A percentile compares a stretch with the other conserved stretches of the same genome.
These are phyloP conservation scores for Mycena vitilis DNA, from an alignment of 768 basidiomycete species.

Conservation along the genomic window DNA sequence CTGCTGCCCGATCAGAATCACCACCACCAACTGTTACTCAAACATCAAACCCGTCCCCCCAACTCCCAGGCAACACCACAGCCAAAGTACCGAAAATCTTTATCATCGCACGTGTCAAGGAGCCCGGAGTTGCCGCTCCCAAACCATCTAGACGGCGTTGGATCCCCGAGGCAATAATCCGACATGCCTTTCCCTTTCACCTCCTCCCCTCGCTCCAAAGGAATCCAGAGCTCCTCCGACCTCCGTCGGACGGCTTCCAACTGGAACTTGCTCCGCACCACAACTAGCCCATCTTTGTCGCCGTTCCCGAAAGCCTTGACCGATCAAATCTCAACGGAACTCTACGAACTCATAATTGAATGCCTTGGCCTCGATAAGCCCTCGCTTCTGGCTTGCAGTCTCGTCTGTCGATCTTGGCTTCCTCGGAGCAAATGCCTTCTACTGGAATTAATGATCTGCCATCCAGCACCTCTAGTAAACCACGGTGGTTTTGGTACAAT, in stretches of 20 bases:
- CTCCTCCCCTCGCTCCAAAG: conserved; percentile 9
- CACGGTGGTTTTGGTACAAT: conserved; percentile 18
- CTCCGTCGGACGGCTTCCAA: conserved; percentile 1
- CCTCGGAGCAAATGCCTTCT: conserved; percentile 31
- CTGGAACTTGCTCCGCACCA: conserved; percentile 17
- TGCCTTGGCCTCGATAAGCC: conserved; percentile 13
- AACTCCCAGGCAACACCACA: too few relatives aligned
- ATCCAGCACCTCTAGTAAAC: conserved; percentile 8
- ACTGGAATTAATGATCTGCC: conserved; percentile 18
- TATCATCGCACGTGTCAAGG: too few relatives aligned
- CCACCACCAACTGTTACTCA: too few relatives aligned
- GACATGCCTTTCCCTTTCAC: conserved; percentile 22
- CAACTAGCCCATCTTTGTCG: neutral
- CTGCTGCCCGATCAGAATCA: too few relatives aligned
- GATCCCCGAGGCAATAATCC: neutral
- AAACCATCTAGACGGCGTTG: neutral
- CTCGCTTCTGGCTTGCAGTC: conserved; percentile 29
- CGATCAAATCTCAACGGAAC: conserved; percentile 29
- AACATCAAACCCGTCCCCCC: too few relatives aligned
- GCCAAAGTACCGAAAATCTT: too few relatives aligned
- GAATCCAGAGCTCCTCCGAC: neutral
- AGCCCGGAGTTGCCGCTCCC: neutral
- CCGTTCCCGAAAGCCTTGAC: conserved; percentile 20
- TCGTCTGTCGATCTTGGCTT: conserved; percentile 33
- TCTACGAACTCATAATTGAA: conserved; percentile 35